Conservation (phyloP, 208 protist genomes). For the Trypanosomatidae sp. region DNA sequence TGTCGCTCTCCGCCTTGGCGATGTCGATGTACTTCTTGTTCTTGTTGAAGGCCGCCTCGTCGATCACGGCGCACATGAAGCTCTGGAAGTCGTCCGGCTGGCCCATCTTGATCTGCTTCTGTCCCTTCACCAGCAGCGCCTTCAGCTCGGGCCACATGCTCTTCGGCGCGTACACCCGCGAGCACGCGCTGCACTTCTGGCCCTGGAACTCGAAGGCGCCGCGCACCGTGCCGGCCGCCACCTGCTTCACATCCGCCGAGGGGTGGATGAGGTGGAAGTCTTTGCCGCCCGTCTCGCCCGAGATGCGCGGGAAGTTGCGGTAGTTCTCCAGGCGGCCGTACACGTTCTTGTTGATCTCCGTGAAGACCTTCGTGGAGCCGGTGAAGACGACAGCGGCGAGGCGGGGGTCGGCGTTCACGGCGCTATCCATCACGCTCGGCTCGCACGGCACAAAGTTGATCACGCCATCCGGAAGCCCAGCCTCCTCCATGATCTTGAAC, state of each 20-base stretch:
- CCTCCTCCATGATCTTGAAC: constrained; percentile 94
- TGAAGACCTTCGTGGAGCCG: constrained; percentile 95
- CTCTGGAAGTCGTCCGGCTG: constrained; percentile 89
- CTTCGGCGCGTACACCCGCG: constrained; percentile 94
- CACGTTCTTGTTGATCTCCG: constrained; percentile 92
- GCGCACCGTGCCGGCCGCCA: constrained; percentile 88
- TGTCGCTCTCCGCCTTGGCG: constrained; percentile 79
- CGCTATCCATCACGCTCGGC: constrained; percentile 67
- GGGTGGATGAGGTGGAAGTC: constrained; percentile 97
- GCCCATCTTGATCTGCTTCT: constrained; percentile 94
- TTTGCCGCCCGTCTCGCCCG: constrained; percentile 97
- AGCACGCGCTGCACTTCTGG: constrained; percentile 97
- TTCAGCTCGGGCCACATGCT: no score
- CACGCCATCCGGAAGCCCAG: constrained; percentile 95
- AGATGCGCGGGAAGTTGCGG: constrained; percentile 94
- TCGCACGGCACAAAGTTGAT: constrained; percentile 95
- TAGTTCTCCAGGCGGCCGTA: constrained; percentile 91
- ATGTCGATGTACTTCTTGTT: constrained; percentile 95
- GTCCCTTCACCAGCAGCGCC: constrained; percentile 76
- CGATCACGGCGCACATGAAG: constrained; percentile 97
- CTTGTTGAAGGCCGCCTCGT: constrained; percentile 93
- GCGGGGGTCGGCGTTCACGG: constrained; percentile 72
- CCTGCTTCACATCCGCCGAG: constrained; percentile 82
- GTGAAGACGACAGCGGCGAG: constrained; percentile 97
- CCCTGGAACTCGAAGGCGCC: constrained; percentile 97